These are phyloP conservation scores for Spongospora subterranea DNA, from an alignment of 208 protist species.

Conservation along the genomic window DNA sequence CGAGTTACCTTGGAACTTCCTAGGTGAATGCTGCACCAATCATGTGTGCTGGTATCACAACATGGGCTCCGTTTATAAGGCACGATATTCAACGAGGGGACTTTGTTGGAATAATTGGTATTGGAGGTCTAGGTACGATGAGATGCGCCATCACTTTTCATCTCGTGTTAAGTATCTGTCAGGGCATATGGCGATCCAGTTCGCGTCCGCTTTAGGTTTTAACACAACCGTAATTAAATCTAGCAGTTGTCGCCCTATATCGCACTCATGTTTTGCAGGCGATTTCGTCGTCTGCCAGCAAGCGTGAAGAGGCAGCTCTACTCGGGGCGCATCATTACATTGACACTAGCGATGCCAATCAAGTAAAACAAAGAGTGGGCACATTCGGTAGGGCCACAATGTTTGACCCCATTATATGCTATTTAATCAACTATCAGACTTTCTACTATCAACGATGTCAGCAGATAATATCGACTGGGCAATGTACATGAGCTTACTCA, in stretches of 20 bases:
- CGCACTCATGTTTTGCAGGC: neutral
- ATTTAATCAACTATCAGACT: neutral
- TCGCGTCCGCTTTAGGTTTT: neutral
- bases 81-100: neutral
- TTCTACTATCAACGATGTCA: slow-evolving; percentile 36
- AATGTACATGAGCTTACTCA: slow-evolving; percentile 4
- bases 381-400: neutral
- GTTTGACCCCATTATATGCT: neutral
- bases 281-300: slow-evolving; percentile 25
- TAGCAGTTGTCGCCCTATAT: neutral
- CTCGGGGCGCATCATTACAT: slow-evolving; percentile 5
- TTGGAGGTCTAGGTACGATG: neutral
- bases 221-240: neutral
- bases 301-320: neutral
- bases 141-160: neutral
- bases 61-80: slow-evolving; percentile 29
- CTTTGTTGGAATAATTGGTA: slow-evolving; percentile 25
- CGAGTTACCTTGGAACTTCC: no score
- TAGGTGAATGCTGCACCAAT: neutral
- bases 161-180: neutral
- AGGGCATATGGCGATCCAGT: slow-evolving; percentile 36
- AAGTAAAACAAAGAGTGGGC: neutral
- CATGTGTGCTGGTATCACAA: slow-evolving; percentile 35
- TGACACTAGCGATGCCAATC: neutral
- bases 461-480: slow-evolving; percentile 35